Base-by-base conservation (phyloP, 768 basidiomycete species). In the Trametes sanguinea region DNA sequence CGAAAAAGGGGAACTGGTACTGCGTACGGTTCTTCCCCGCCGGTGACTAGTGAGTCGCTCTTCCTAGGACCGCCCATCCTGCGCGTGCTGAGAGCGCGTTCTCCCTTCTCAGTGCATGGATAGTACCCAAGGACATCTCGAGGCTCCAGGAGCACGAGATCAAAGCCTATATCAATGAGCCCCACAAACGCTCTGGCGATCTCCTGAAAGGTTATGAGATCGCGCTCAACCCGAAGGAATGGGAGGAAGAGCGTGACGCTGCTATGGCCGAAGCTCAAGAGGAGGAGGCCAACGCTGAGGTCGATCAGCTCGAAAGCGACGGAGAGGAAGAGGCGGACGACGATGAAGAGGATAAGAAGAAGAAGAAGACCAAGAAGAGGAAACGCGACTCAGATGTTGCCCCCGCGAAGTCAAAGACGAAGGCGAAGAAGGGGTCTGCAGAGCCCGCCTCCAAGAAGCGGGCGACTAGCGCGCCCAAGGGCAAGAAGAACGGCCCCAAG, bases 21-120 rank as follows among this genome's bases (percentile, higher is more conserved):
- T 86, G 85, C 64, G 82, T 88, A 35, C 81, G 88, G 65, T 99
- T 95, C 83, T 98, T 97, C 83, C 95, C 97, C 4, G 84, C 83
- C 32, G 95, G 92, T 54, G 96, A 98, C 76, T 92, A 88, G 97
- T 98, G 70, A 74, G 96, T 87, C 22, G 3, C 60, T 14, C 42
- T 30, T 14, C 42, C 8, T 48, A 32, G 57, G 30, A 4, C 56
- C 53, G 67, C 59, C 54, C 45, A 50, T 58, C 54, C 13, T 52
- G 44, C 33, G 13, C 29, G 16, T 62, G 43, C 65, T 65, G 50
- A 64, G 43, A 1, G 43, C 67, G 60, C 13, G 35, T 16, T 61
- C 53, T 70, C 30, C 47, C 13, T 29, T 44, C 22, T 22, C 51
- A 98, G 95, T 76, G 83, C 92, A 17, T 98, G 95, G 95, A 80